phyloP scores from a whole-genome alignment of 345 rosid species.

The Salix caprea region DNA sequence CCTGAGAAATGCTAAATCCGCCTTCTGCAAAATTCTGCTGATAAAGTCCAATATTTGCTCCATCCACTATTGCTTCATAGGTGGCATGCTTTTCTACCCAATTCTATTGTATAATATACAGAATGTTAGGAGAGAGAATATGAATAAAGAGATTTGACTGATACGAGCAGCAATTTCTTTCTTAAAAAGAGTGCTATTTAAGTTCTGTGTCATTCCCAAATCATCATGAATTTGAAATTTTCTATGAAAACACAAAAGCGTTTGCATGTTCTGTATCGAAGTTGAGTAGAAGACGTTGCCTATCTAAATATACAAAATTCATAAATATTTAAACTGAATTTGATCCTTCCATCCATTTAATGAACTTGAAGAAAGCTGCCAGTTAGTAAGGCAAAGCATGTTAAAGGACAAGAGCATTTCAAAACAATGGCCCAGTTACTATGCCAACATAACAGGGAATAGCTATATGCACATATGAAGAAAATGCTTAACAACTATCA shows the following conservation, averaged over 20 bases:
- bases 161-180: not conserved
- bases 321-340: not conserved
- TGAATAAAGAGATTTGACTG: not conserved
- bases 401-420: not conserved
- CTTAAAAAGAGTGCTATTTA: not conserved
- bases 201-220: not conserved
- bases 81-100: slow-evolving; percentile 63
- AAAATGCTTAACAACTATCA: not conserved
- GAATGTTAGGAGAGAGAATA: not conserved
- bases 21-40: slow-evolving; percentile 90
- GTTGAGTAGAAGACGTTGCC: not conserved
- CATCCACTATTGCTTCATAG: slow-evolving; percentile 79
- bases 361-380: not conserved
- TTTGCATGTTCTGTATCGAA: not conserved
- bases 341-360: not conserved
- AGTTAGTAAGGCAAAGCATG: not conserved
- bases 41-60: slow-evolving; percentile 86
- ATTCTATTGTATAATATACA: slow-evolving; percentile 31
- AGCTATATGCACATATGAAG: not conserved
- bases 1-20: slow-evolving; percentile 74
- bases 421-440: not conserved
- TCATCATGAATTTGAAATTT: not conserved
- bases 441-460: not conserved
- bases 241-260: not conserved
- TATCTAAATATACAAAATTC: not conserved